These are phyloP conservation scores for Terana coerulea DNA, from an alignment of 768 basidiomycete genomes.

Conservation along the genomic window DNA sequence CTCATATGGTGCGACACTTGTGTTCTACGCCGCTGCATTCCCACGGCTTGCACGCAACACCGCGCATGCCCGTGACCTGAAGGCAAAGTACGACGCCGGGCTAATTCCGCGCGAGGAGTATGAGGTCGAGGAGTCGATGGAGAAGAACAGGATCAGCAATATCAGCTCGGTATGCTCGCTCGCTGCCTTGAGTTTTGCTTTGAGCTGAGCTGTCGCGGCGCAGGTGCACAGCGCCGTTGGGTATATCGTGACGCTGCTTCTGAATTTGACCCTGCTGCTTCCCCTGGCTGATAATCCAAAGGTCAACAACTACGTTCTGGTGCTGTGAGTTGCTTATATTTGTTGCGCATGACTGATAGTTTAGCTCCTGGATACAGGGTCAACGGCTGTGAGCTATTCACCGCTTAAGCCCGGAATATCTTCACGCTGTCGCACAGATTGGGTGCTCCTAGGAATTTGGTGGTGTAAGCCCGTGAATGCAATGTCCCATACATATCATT, in stretches of 20 bases:
- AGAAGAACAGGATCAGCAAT: constrained; percentile 84
- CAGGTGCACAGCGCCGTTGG: constrained; percentile 78
- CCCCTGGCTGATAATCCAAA: constrained; percentile 54
- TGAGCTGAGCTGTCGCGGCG: background rate
- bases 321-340: constrained; percentile 46
- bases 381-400: constrained; percentile 11
- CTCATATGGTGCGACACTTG: constrained; percentile 74
- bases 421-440: constrained; percentile 30
- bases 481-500: background rate
- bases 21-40: constrained; percentile 77
- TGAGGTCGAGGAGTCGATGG: constrained; percentile 70
- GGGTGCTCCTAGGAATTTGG: constrained; percentile 81
- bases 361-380: constrained; percentile 2
- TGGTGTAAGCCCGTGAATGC: constrained; percentile 89
- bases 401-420: constrained; percentile 22
- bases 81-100: constrained; percentile 53
- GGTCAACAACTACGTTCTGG: constrained; percentile 72
- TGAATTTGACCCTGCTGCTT: constrained; percentile 70
- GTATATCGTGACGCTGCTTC: constrained; percentile 57
- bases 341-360: background rate
- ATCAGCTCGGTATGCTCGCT: constrained; percentile 63
- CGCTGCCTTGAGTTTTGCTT: background rate
- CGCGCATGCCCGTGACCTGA: constrained; percentile 49
- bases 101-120: constrained; percentile 60
- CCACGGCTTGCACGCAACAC: constrained; percentile 83